These are phyloP conservation scores for Knoxdaviesia proteae DNA, from an alignment of 2,329 filamentous ascomycete genomes.

Conservation along the genomic window DNA sequence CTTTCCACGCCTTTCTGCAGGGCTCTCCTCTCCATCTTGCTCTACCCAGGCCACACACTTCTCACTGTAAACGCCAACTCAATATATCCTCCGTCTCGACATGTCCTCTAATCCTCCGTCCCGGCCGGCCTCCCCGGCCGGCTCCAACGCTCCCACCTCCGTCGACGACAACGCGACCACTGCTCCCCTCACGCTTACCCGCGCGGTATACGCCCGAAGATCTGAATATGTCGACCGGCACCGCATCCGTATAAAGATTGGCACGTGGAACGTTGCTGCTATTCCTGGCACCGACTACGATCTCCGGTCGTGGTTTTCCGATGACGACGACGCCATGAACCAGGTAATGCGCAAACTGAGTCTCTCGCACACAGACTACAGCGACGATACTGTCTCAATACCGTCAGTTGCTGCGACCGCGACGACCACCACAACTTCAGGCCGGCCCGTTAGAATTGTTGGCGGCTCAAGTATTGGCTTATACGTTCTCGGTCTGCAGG, in stretches of 20 bases:
- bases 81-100: too few species aligned
- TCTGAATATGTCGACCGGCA: slow-evolving; percentile 60
- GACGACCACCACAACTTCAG: slow-evolving; percentile 1
- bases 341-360: background rate
- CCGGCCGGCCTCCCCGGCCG: too few species aligned
- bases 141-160: too few species aligned
- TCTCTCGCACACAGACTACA: too few species aligned
- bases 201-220: slow-evolving; percentile 48
- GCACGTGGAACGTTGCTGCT: slow-evolving; percentile 86
- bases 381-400: too few species aligned
- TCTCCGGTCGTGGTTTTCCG: slow-evolving; percentile 71
- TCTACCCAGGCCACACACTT: too few species aligned
- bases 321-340: slow-evolving; percentile 12
- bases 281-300: slow-evolving; percentile 74
- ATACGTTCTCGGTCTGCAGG: slow-evolving; percentile 79
- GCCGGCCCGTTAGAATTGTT: slow-evolving; percentile 19
- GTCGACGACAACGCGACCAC: too few species aligned
- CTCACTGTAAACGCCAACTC: too few species aligned
- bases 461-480: slow-evolving; percentile 57
- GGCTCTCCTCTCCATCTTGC: too few species aligned
- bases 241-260: slow-evolving; percentile 67
- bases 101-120: too few species aligned
- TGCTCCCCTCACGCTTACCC: slow-evolving; percentile 5
- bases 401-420: background rate
- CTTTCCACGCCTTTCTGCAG: too few species aligned